phyloP scores from a whole-genome alignment of 2,329 filamentous ascomycete genomes.

The Ophiostoma quercus region DNA sequence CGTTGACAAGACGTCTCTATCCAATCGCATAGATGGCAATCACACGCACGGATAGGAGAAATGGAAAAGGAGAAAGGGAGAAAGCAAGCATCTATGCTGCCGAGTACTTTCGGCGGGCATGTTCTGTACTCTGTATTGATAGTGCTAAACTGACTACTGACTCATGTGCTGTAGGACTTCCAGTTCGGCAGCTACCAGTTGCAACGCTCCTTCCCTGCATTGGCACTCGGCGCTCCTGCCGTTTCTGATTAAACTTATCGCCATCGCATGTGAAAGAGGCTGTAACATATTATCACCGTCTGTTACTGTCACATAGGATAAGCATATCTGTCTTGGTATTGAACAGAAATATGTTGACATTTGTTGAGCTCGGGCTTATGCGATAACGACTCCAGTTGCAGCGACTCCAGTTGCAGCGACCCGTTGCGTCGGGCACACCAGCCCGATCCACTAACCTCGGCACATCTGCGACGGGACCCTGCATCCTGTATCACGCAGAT shows the following conservation, averaged over 20 bases:
- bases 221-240: not conserved
- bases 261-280: not conserved
- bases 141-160: not conserved
- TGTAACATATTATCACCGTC: not conserved
- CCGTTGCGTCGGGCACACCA: not conserved
- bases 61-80: not conserved
- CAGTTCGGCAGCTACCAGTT: not conserved
- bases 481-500: not conserved
- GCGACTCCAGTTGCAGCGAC: not conserved
- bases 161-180: not conserved
- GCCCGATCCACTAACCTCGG: constrained; percentile 2
- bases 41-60: not conserved
- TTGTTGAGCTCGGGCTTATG: not conserved
- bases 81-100: not conserved
- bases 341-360: no score
- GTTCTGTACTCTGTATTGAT: not conserved
- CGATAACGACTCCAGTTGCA: not conserved
- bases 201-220: not conserved
- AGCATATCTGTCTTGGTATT: not conserved
- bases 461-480: not conserved
- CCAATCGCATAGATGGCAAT: not conserved
- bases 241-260: not conserved
- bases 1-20: not conserved
- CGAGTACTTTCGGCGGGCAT: not conserved
- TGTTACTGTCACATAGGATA: not conserved